Conservation (phyloP, 768 basidiomycete genomes). For the Suillus sp. region DNA sequence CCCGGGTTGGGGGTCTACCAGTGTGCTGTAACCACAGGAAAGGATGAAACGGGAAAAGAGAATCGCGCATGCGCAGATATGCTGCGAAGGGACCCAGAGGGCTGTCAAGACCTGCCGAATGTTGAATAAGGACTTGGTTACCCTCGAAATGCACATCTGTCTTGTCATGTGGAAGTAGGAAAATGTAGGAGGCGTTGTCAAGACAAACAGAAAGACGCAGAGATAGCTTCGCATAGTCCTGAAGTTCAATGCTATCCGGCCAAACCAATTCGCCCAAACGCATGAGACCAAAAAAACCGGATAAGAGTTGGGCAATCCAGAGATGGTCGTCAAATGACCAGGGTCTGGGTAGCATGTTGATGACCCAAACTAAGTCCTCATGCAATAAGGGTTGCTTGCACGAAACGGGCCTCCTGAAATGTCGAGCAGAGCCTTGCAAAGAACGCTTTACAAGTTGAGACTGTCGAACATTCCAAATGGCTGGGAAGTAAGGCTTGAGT, state of each 20-base stretch:
- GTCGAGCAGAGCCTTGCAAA: constrained; percentile 14
- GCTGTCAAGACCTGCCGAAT: constrained; percentile 1
- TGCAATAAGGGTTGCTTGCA: constrained; percentile 19
- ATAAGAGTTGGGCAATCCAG: constrained; percentile 20
- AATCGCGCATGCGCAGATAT: constrained; percentile 32
- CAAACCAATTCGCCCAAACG: constrained; percentile 24
- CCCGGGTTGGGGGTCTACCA: constrained; percentile 34
- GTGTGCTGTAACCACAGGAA: constrained; percentile 35
- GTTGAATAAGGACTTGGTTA: constrained; percentile 15
- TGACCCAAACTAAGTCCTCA: constrained; percentile 13
- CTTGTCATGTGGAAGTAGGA: constrained; percentile 23
- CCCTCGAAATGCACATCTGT: constrained; percentile 24
- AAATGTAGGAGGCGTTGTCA: neutral
- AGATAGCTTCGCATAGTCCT: constrained; percentile 13
- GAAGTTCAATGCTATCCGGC: constrained; percentile 17
- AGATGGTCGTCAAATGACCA: constrained; percentile 23
- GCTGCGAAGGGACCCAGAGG: constrained; percentile 17
- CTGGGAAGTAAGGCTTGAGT: constrained; percentile 26
- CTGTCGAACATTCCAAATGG: neutral
- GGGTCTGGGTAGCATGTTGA: neutral
- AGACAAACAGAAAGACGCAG: constrained; percentile 7
- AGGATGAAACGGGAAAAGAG: constrained; percentile 26
- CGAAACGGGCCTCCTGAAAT: neutral
- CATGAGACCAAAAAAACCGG: constrained; percentile 22
- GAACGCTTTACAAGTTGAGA: constrained; percentile 17